These are phyloP conservation scores for Penicillium lagena DNA, from an alignment of 495 filamentous ascomycete species.

Conservation along the genomic window DNA sequence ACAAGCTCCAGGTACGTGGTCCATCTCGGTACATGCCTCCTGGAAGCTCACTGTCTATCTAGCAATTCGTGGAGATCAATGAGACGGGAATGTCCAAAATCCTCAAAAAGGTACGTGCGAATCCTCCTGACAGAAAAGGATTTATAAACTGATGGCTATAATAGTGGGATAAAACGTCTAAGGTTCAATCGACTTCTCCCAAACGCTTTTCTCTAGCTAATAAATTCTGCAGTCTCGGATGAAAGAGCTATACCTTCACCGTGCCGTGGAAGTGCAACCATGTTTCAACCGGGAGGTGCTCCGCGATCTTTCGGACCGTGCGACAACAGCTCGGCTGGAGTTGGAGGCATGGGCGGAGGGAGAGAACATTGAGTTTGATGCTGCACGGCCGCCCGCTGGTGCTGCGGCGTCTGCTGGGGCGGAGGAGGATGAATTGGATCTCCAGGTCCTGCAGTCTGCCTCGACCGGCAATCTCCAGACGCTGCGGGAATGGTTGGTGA, in stretches of 20 bases:
- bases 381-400: slow-evolving; percentile 52
- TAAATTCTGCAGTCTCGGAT: slow-evolving; percentile 59
- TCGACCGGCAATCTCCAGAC: slow-evolving; percentile 61
- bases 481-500: slow-evolving; percentile 57
- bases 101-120: slow-evolving; percentile 61
- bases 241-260: slow-evolving; percentile 92
- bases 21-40: too few relatives aligned
- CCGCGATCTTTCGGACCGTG: slow-evolving; percentile 91
- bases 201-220: too few relatives aligned
- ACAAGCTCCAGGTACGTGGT: slow-evolving; percentile 65
- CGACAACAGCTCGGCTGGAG: slow-evolving; percentile 86
- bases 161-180: slow-evolving; percentile 96
- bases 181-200: slow-evolving; percentile 20
- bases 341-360: slow-evolving; percentile 95
- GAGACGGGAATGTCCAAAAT: slow-evolving; percentile 97
- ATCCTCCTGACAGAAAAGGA: too few relatives aligned
- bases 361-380: slow-evolving; percentile 77
- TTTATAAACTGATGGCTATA: too few relatives aligned
- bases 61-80: slow-evolving; percentile 95
- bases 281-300: slow-evolving; percentile 97
- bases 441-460: slow-evolving; percentile 80
- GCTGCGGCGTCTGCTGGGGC: slow-evolving; percentile 56
- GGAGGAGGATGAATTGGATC: slow-evolving; percentile 82
- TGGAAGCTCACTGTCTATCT: too few relatives aligned
- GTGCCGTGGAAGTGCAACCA: slow-evolving; percentile 94